phyloP scores from a whole-genome alignment of 306 rosid species.

The Mimosa bimucronata region DNA sequence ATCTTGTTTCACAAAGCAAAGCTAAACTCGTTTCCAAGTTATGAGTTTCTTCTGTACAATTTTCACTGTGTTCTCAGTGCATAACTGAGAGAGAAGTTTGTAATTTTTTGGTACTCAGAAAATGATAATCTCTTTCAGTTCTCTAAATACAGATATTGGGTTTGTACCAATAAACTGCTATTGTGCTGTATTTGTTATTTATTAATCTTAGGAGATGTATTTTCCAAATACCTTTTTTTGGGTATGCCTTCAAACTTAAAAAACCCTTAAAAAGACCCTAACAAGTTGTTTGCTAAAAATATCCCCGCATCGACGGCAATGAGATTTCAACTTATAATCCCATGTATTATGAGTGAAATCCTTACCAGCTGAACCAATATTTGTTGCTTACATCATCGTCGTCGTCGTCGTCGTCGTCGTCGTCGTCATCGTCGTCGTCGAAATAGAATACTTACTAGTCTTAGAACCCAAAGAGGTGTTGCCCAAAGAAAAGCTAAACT shows the following conservation, averaged over 20 bases:
- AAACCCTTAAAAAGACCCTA: too few species aligned
- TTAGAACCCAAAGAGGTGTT: background rate
- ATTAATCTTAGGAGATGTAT: background rate
- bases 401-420: too few species aligned
- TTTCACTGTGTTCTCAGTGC: background rate
- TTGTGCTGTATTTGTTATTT: background rate
- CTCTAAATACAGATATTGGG: background rate
- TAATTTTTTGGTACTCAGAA: background rate
- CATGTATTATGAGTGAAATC: too few species aligned
- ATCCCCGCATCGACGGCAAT: too few species aligned
- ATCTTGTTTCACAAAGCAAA: slow-evolving; percentile 66
- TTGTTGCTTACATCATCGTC: background rate
- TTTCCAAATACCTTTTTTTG: background rate
- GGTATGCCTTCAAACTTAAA: too few species aligned
- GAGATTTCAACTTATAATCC: too few species aligned
- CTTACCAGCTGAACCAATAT: too few species aligned
- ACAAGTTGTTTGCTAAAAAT: too few species aligned
- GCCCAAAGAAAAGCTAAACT: background rate
- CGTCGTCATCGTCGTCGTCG: too few species aligned
- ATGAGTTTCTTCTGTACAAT: slow-evolving; percentile 38
- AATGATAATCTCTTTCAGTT: background rate
- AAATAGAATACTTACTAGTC: background rate
- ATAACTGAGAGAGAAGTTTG: background rate
- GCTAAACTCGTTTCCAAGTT: slow-evolving; percentile 56
- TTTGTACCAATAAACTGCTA: background rate